phyloP scores from a whole-genome alignment of 2,329 filamentous ascomycete genomes.

The Fusarium verrucosum region DNA sequence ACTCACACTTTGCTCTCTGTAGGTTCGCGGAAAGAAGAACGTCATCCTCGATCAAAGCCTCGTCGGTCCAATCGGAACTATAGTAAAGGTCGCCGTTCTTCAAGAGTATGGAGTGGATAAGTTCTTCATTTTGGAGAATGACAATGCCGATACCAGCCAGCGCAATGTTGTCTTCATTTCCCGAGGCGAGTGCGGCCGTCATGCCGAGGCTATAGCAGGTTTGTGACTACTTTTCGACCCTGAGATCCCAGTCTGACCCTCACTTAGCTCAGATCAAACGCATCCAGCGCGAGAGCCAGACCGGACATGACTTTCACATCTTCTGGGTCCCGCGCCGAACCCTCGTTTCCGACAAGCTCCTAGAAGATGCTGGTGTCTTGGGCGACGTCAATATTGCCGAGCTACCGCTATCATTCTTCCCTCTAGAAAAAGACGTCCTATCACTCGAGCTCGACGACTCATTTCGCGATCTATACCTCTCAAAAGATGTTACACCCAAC shows the following conservation, averaged over 20 bases:
- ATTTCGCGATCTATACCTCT: conserved; percentile 86
- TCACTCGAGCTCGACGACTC: conserved; percentile 90
- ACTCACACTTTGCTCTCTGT: conserved; percentile 29
- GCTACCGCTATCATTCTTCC: conserved; percentile 88
- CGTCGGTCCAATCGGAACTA: conserved; percentile 86
- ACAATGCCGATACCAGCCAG: conserved; percentile 93
- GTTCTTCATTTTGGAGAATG: conserved; percentile 95
- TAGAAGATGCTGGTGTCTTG: conserved; percentile 92
- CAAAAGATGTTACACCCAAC: conserved; percentile 89
- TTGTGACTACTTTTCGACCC: conserved; percentile 48
- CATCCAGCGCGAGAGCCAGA: conserved; percentile 85
- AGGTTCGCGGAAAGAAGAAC: conserved; percentile 99
- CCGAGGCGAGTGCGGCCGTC: conserved; percentile 85
- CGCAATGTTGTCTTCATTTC: conserved; percentile 95
- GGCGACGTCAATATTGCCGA: conserved; percentile 92
- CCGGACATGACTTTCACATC: conserved; percentile 94
- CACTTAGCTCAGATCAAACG: conserved; percentile 86
- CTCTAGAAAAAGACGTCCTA: conserved; percentile 88
- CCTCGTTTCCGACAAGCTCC: conserved; percentile 85
- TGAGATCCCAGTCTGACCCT: conserved; percentile 43
- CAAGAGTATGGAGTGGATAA: conserved; percentile 99
- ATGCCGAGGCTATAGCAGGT: conserved; percentile 90
- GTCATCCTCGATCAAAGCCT: conserved; percentile 91
- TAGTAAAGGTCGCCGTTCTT: conserved; percentile 94
- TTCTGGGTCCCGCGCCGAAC: conserved; percentile 96